These are phyloP conservation scores for Hymenoscyphus infarciens DNA, from an alignment of 2,329 filamentous ascomycete species.

Conservation along the genomic window DNA sequence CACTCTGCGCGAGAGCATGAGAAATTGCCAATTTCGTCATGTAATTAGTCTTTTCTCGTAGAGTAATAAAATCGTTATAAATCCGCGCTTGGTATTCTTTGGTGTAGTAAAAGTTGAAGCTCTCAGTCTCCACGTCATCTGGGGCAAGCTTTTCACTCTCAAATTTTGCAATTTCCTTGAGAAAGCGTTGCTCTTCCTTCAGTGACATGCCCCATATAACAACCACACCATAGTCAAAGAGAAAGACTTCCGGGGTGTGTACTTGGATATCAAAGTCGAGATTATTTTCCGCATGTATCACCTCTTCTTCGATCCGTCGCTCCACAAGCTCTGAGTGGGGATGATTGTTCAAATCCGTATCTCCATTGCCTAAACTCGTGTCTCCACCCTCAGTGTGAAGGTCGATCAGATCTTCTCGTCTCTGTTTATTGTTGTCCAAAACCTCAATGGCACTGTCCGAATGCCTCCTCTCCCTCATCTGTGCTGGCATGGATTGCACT, in stretches of 20 bases:
- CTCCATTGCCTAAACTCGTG: constrained; percentile 35
- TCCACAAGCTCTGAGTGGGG: constrained; percentile 27
- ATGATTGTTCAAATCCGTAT: constrained; percentile 23
- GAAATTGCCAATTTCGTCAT: constrained; percentile 98
- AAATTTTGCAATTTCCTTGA: constrained; percentile 93
- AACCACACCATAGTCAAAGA: constrained; percentile 96
- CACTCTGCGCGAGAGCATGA: constrained; percentile 90
- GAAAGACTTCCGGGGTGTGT: constrained; percentile 89
- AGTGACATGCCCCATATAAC: constrained; percentile 98
- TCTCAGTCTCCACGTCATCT: constrained; percentile 90
- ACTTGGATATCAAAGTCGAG: constrained; percentile 82
- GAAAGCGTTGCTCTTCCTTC: constrained; percentile 82
- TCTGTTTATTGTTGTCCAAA: constrained; percentile 53
- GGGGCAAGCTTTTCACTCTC: constrained; percentile 84
- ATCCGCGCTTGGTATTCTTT: constrained; percentile 96
- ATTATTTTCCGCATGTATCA: constrained; percentile 38
- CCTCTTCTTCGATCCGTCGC: constrained; percentile 38
- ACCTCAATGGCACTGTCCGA: constrained; percentile 71
- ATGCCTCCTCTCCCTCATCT: constrained; percentile 63
- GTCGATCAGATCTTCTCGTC: constrained; percentile 61
- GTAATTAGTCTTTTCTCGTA: constrained; percentile 91
- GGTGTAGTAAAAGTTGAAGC: constrained; percentile 99
- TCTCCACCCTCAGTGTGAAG: constrained; percentile 44
- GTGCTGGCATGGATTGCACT: constrained; percentile 35
- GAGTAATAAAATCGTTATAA: constrained; percentile 98